Conservation (phyloP, 768 basidiomycete species). For the Russula olivacea region DNA sequence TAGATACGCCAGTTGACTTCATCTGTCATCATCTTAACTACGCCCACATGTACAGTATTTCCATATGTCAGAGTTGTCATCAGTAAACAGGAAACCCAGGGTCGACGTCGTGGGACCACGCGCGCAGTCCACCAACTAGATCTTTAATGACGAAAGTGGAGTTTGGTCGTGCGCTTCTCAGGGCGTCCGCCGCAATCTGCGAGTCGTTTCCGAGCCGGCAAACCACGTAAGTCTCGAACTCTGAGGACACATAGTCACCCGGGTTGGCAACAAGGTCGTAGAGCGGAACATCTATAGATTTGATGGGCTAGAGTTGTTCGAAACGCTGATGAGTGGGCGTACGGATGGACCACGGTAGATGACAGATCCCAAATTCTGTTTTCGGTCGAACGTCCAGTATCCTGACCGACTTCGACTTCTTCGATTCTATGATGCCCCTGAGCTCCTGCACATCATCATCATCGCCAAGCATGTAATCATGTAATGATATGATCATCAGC, state of each 20-base stretch:
- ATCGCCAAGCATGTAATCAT: no score
- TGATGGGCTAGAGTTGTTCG: neutral
- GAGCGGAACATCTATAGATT: slow-evolving; percentile 63
- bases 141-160: slow-evolving; percentile 46
- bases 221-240: slow-evolving; percentile 46
- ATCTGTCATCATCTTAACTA: slow-evolving; percentile 10
- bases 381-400: slow-evolving; percentile 78
- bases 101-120: slow-evolving; percentile 76
- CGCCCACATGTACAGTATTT: slow-evolving; percentile 13
- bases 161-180: slow-evolving; percentile 36
- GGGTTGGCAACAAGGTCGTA: slow-evolving; percentile 59
- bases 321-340: slow-evolving; percentile 27
- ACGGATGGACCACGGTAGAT: slow-evolving; percentile 72
- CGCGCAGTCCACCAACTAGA: slow-evolving; percentile 73
- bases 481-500: neutral
- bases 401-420: slow-evolving; percentile 27
- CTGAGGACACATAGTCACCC: slow-evolving; percentile 18
- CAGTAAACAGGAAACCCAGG: slow-evolving; percentile 75
- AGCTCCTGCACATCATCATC: slow-evolving; percentile 16
- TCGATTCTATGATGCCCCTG: slow-evolving; percentile 44
- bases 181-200: slow-evolving; percentile 71
- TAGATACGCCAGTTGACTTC: slow-evolving; percentile 10
- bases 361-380: slow-evolving; percentile 83
- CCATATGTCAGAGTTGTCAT: slow-evolving; percentile 5
- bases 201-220: slow-evolving; percentile 94